Evolutionary conservation across 352 stramenopile species (phyloP).

Genomic region (Thalassiosira mediterranea): DNA sequence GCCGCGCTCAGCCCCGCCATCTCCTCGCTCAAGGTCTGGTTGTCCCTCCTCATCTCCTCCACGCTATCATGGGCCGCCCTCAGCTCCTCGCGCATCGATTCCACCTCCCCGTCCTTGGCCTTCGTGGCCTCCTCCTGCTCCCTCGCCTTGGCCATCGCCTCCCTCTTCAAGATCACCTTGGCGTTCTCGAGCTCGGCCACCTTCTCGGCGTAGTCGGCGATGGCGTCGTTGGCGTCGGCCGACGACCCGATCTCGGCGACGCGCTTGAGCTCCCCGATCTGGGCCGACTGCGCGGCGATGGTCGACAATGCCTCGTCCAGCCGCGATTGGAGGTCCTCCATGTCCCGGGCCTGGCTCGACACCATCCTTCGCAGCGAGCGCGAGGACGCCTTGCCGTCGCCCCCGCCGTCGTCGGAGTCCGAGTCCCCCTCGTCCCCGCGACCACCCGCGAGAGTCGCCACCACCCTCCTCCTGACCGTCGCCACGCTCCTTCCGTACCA

Average conservation of each 20-base stretch:
- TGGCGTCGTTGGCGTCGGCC: slow-evolving; percentile 65
- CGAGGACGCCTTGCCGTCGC: background rate
- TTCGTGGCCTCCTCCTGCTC: slow-evolving; percentile 44
- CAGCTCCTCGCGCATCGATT: slow-evolving; percentile 43
- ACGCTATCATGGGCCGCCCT: slow-evolving; percentile 38
- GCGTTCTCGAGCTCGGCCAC: slow-evolving; percentile 60
- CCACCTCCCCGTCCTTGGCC: slow-evolving; percentile 44
- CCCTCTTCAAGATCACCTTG: slow-evolving; percentile 52
- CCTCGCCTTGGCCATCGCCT: slow-evolving; percentile 39
- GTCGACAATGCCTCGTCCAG: slow-evolving; percentile 50
- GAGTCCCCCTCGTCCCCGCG: slow-evolving; percentile 40
- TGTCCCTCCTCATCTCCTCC: slow-evolving; percentile 43
- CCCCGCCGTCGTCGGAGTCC: slow-evolving; percentile 49
- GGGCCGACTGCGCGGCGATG: slow-evolving; percentile 43
- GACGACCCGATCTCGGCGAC: slow-evolving; percentile 63
- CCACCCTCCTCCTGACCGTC: slow-evolving; percentile 66
- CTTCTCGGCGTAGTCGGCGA: slow-evolving; percentile 69
- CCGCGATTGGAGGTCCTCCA: slow-evolving; percentile 68
- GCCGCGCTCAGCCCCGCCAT: slow-evolving; percentile 72
- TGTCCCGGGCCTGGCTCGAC: slow-evolving; percentile 67
- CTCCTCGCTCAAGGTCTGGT: slow-evolving; percentile 68
- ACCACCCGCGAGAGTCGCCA: slow-evolving; percentile 55
- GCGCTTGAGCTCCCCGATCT: slow-evolving; percentile 68
- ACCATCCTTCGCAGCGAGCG: slow-evolving; percentile 65
- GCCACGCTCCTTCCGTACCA: slow-evolving; percentile 66